phyloP scores from a whole-genome alignment of 1,139 yeast genomes.

The Yamadazyma oceani region DNA sequence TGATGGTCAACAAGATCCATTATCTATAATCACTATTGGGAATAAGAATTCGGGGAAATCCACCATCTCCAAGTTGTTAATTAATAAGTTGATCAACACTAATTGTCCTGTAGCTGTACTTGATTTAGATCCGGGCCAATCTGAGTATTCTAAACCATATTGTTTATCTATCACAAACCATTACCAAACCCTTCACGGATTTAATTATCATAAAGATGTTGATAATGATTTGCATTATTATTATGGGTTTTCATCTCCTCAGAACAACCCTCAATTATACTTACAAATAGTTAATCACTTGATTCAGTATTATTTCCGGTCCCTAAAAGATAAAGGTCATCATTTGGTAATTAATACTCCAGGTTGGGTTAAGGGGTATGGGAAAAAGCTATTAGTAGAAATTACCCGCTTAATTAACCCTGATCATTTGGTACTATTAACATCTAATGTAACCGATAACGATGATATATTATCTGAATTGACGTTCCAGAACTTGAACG shows the following conservation, averaged over 20 bases:
- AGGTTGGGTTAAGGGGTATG: constrained; percentile 93
- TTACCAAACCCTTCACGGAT: constrained; percentile 27
- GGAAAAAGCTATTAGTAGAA: constrained; percentile 59
- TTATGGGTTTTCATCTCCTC: constrained; percentile 75
- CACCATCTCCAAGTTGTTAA: constrained; percentile 57
- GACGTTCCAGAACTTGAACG: constrained; percentile 18
- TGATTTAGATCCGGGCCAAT: constrained; percentile 92
- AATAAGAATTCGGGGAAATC: constrained; percentile 84
- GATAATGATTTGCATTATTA: constrained; percentile 39
- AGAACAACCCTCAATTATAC: constrained; percentile 64
- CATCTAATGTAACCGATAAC: constrained; percentile 28
- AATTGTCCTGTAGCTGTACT: constrained; percentile 43
- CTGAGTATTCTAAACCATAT: constrained; percentile 76
- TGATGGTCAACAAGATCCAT: constrained; percentile 13
- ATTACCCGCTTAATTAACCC: constrained; percentile 53
- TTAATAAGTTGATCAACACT: constrained; percentile 37
- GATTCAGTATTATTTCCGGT: constrained; percentile 28
- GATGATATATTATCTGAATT: constrained; percentile 25
- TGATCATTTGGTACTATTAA: constrained; percentile 46
- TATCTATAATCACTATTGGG: constrained; percentile 35
- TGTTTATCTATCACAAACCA: constrained; percentile 50
- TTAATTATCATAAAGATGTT: constrained; percentile 13
- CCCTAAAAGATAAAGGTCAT: constrained; percentile 29
- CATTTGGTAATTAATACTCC: constrained; percentile 76
- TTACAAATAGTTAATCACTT: constrained; percentile 45